phyloP scores from a whole-genome alignment of 1,284 basidiomycete genomes.

The Heterobasidion irregulare region DNA sequence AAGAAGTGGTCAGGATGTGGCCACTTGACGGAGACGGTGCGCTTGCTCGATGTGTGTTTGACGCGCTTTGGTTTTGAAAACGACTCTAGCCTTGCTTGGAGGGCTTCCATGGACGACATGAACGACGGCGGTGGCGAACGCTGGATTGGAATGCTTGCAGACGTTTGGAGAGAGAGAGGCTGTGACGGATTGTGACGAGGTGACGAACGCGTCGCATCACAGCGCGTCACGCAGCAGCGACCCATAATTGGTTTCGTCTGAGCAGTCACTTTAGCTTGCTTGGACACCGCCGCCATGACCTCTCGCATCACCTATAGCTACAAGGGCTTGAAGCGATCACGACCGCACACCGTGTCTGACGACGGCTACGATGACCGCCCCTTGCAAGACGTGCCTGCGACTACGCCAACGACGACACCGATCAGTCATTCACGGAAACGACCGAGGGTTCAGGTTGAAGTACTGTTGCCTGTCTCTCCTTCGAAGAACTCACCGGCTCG shows the following conservation, averaged over 20 bases:
- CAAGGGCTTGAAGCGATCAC: conserved; percentile 23
- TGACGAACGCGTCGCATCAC: conserved; percentile 6
- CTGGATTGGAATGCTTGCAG: not conserved
- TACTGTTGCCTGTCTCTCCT: not conserved
- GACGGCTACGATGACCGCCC: not conserved
- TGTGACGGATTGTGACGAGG: not conserved
- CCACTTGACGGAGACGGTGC: conserved; percentile 47
- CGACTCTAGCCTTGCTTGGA: conserved; percentile 49
- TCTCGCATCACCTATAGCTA: conserved; percentile 33
- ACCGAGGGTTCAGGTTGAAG: conserved; percentile 13
- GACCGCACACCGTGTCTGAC: not conserved
- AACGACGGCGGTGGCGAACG: not conserved
- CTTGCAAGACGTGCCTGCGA: not conserved
- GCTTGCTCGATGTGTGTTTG: conserved; percentile 28
- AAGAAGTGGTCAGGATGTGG: conserved; percentile 50
- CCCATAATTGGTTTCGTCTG: not conserved
- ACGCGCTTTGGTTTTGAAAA: conserved; percentile 41
- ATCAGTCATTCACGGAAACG: conserved; percentile 7
- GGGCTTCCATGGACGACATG: conserved; percentile 38
- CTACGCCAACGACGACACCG: not conserved
- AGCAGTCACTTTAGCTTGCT: too few species aligned
- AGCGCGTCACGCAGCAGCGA: not conserved
- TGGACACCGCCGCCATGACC: not conserved
- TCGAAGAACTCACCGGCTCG: not conserved
- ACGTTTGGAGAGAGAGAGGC: not conserved